Evolutionary conservation across 441 rosid genomes (phyloP).

Genomic region (Breynia disticha): DNA sequence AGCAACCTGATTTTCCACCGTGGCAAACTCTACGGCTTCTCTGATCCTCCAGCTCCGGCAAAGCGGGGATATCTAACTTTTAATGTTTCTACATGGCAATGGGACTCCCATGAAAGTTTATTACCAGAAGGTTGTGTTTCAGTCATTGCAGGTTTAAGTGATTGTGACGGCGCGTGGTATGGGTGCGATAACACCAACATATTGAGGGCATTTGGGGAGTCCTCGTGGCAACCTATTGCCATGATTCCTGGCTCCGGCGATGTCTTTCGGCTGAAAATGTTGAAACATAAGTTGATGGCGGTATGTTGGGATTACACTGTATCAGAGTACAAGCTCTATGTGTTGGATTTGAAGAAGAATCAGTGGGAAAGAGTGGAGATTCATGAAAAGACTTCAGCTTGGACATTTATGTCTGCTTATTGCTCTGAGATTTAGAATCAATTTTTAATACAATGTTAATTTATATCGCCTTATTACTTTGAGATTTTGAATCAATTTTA

Average conservation of each 20-base stretch:
- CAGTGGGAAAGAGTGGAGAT: conserved; percentile 38
- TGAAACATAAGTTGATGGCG: too few species aligned
- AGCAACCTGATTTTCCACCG: conserved; percentile 42
- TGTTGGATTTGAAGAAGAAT: conserved; percentile 27
- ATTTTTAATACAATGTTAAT: too few species aligned
- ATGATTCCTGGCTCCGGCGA: too few species aligned
- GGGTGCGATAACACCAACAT: too few species aligned
- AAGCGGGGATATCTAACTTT: conserved; percentile 35
- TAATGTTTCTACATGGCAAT: conserved; percentile 26
- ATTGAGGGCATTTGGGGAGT: too few species aligned
- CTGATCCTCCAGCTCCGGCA: conserved; percentile 47
- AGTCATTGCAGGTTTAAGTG: conserved; percentile 23
- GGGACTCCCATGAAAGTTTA: conserved; percentile 30
- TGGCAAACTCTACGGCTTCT: conserved; percentile 54
- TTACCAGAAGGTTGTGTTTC: conserved; percentile 17
- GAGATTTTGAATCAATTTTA: too few species aligned
- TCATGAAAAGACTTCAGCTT: conserved; percentile 13
- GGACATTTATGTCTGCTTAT: too few species aligned
- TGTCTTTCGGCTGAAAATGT: too few species aligned
- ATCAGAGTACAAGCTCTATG: conserved; percentile 20
- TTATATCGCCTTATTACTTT: too few species aligned
- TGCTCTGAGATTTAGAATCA: too few species aligned
- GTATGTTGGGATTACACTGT: too few species aligned
- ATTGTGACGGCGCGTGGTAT: conserved; percentile 9
- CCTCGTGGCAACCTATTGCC: too few species aligned